Evolutionary conservation across 257 asterid genomes (phyloP), one percentile per base, ranked within the genome.

Genomic region (Solanum pimpinellifolium): DNA sequence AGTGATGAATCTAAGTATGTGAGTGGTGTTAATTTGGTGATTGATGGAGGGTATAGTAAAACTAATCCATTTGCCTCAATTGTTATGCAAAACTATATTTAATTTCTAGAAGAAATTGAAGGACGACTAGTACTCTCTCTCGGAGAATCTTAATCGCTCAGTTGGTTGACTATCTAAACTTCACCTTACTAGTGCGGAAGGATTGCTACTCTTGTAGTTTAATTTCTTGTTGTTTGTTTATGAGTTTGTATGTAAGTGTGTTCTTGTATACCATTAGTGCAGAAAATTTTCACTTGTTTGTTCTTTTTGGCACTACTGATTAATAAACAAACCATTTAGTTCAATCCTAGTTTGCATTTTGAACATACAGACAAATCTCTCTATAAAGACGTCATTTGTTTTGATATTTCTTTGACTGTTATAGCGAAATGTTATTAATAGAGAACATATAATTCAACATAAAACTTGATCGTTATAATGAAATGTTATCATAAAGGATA

Each of bases 1-100:
- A 89, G 89, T 66, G 89, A 83, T 41, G 88, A 82, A 16, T 86
- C 90, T 16, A 88, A 86, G 88, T 88, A 80, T 88, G 84, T 86
- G 29, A 88, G 88, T 56, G 90, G 90, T 35, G 10, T 80, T 8
- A 86, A 88, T 42, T 86, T 88, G 49, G 87, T 88, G 42, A 59
- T 88, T 33, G 90, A 88, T 88, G 90, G 90, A 9, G 90, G 88
- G 25, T 82, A 68, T 56, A 83, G 84, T 80, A 83, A 60, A 83
- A 87, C 89, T n/a, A 76, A 76, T 76, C 83, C 83, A 21, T 8
- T 41, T 41, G 83, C 83, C 21, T 76, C 83, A 23, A n/a, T 76
- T 29, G 59, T 76, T 31, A 76, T 76, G 83, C 83, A 76, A 76
- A 76, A 76, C 21, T 76, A 76, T 3, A 37, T 74, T 20, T 74